Conservation (phyloP, 2,329 filamentous ascomycete species). For the Macroventuria anomochaeta region DNA sequence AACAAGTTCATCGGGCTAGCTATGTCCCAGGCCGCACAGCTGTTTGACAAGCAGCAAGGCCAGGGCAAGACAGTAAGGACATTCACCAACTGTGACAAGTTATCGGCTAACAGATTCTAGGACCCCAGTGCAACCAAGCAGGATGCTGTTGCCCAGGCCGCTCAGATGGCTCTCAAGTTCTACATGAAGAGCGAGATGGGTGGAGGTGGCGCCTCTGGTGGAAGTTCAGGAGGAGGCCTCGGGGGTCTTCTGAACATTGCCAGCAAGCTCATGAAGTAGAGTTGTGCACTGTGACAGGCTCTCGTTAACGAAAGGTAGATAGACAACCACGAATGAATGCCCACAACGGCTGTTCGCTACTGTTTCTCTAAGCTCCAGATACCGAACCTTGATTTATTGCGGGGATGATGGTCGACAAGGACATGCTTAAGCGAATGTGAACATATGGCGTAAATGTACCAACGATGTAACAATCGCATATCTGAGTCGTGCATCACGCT, state of each 20-base stretch:
- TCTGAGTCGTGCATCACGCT: conserved; percentile 3
- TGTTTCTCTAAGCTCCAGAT: neutral
- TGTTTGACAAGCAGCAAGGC: conserved; percentile 67
- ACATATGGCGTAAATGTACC: neutral
- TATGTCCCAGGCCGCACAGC: conserved; percentile 85
- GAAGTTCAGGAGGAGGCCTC: conserved; percentile 50
- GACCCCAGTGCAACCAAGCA: conserved; percentile 73
- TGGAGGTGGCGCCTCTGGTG: conserved; percentile 52
- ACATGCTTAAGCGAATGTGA: neutral
- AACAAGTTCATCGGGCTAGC: conserved; percentile 83
- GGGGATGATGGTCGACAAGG: neutral
- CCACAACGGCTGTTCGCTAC: neutral
- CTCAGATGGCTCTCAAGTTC: conserved; percentile 88
- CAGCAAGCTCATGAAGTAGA: conserved; percentile 64
- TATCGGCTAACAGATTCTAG: conserved; percentile 49
- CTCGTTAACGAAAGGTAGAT: neutral
- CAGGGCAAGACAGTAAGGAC: conserved; percentile 61
- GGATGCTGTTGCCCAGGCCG: conserved; percentile 77
- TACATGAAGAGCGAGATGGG: conserved; percentile 77
- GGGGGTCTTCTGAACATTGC: conserved; percentile 64
- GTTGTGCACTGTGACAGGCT: neutral
- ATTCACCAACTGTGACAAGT: conserved; percentile 36
- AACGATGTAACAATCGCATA: conserved; percentile 8
- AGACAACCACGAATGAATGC: neutral
- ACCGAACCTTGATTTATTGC: neutral